Conservation (phyloP, 2,329 filamentous ascomycete species). For the Arthrinium puccinioides region DNA sequence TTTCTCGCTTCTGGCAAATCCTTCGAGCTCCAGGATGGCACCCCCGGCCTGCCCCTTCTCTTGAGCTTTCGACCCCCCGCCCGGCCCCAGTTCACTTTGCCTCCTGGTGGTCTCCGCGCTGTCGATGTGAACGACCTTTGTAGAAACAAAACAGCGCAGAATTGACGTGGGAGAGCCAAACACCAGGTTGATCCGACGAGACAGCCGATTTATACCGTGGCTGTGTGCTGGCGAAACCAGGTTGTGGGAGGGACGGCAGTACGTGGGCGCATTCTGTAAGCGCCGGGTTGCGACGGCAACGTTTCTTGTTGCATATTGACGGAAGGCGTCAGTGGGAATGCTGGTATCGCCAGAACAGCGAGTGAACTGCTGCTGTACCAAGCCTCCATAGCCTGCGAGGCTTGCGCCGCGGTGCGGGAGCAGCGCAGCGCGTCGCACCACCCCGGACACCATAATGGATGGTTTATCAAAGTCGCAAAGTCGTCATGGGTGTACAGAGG, state of each 20-base stretch:
- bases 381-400: too few relatives aligned
- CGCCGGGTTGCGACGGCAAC: too few relatives aligned
- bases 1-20: constrained; percentile 70
- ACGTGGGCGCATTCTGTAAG: too few relatives aligned
- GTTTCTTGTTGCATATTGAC: too few relatives aligned
- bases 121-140: constrained; percentile 1
- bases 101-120: background rate
- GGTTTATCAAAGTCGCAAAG: constrained; percentile 11
- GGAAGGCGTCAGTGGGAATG: constrained; percentile 7
- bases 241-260: too few relatives aligned
- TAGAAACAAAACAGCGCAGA: constrained; percentile 11
- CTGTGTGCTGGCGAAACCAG: too few relatives aligned
- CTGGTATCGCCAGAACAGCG: too few relatives aligned
- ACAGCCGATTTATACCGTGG: too few relatives aligned
- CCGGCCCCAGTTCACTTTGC: background rate
- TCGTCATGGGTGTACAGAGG: constrained; percentile 13
- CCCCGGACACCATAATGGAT: constrained; percentile 40
- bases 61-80: background rate
- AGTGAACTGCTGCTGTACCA: too few relatives aligned
- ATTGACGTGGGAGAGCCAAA: constrained; percentile 3
- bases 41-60: too few relatives aligned
- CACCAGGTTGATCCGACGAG: too few relatives aligned
- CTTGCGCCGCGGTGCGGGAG: constrained; percentile 35
- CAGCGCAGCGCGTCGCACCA: constrained; percentile 39
- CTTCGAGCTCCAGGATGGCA: constrained; percentile 34